Base-by-base conservation (phyloP, 1,139 yeast species). In the Scheffersomyces illinoinensis region DNA sequence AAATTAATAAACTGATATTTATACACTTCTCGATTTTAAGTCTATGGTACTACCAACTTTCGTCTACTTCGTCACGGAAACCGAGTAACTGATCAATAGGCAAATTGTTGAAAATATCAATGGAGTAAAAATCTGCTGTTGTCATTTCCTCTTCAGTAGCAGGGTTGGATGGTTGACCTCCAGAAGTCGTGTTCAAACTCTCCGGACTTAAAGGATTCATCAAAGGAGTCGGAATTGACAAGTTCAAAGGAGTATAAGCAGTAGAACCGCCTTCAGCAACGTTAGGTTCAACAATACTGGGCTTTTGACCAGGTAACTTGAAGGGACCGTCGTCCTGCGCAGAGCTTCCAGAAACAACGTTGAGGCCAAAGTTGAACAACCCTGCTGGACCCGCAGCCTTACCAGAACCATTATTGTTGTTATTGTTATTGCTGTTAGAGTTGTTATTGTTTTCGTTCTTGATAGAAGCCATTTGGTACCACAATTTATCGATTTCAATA, bases 391-490 rank as follows among this genome's bases (percentile, higher is more conserved):
- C 21, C 18, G 53, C 47, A n/a, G 53, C 26, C 10, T 39, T 21
- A 50, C 53, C 33, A n/a, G 46, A n/a, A 6, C 49, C 24, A 24
- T 19, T 54, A 18, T 46, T 54, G 33, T 51, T 39, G 21, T 47
- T 50, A 50, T 46, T 39, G 50, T 26, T 48, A 46, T 56, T 55
- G 59, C 46, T 48, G 14, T 14, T 20, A 24, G 21, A 18, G 50
- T 21, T 21, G 12, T 21, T 48, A 14, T 33, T 33, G 50, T 21
- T 48, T 53, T 72, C 78, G 50, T 73, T 69, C 56, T 76, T 77
- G 68, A 73, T 67, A n/a, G 71, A 68, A 21, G 77, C 67, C 68
- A 79, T 71, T 57, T 76, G 79, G 49, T 74, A 61, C 83, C 83
- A 79, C 26, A 78, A 62, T 58, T 74, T 72, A 63, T 79, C 84